A percentile compares a stretch with the other conserved stretches of the same genome.
phyloP scores from a whole-genome alignment of 2,329 filamentous ascomycete species.

The Fusarium sp. region DNA sequence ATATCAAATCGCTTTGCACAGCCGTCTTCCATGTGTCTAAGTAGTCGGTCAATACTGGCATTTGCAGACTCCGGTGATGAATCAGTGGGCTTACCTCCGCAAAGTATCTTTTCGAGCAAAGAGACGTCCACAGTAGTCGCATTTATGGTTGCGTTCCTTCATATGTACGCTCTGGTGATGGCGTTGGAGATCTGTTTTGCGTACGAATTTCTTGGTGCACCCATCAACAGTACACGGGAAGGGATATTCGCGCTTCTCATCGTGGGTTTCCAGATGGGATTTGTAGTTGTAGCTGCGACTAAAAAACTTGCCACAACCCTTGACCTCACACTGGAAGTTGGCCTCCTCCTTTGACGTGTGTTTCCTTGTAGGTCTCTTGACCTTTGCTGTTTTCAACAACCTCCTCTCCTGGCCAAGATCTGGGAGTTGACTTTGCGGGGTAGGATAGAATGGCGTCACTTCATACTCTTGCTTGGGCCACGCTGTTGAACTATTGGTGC shows the following conservation, averaged over 20 bases:
- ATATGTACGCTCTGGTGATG: slow-evolving; percentile 77
- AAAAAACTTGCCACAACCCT: slow-evolving; percentile 81
- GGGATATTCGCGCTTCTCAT: slow-evolving; percentile 76
- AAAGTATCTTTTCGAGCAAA: slow-evolving; percentile 88
- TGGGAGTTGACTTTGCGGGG: slow-evolving; percentile 36
- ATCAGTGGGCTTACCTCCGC: slow-evolving; percentile 69
- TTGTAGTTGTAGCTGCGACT: slow-evolving; percentile 88
- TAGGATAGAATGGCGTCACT: slow-evolving; percentile 39
- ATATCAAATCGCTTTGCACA: slow-evolving; percentile 76
- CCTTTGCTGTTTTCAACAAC: slow-evolving; percentile 40
- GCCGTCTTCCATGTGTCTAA: slow-evolving; percentile 80
- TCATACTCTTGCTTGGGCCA: slow-evolving; percentile 46
- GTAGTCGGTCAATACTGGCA: slow-evolving; percentile 8
- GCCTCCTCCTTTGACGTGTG: slow-evolving; percentile 75
- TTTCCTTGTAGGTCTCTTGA: slow-evolving; percentile 58
- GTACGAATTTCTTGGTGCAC: slow-evolving; percentile 81
- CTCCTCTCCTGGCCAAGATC: slow-evolving; percentile 41
- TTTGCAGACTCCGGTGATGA: background rate
- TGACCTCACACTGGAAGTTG: slow-evolving; percentile 75
- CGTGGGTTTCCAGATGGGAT: slow-evolving; percentile 86
- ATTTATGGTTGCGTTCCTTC: slow-evolving; percentile 76
- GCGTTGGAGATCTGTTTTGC: slow-evolving; percentile 80
- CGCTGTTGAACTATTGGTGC: slow-evolving; percentile 20
- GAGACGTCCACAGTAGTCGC: slow-evolving; percentile 74
- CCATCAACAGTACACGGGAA: slow-evolving; percentile 73